Conservation (phyloP, 192 early-diverging fungal genomes). For the Mortierella antarctica region DNA sequence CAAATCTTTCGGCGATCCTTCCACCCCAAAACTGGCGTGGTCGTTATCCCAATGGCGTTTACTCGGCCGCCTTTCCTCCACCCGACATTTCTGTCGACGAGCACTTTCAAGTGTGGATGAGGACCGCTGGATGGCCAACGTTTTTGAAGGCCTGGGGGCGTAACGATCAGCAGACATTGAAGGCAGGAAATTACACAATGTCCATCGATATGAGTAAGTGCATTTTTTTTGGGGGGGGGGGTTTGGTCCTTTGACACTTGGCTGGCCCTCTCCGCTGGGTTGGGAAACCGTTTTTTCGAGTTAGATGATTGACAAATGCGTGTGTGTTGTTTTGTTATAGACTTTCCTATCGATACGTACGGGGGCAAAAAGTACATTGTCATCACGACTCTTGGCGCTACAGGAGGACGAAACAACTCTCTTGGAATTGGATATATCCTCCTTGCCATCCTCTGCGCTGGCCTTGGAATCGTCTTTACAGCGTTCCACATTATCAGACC, state of each 20-base stretch:
- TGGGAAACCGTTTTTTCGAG: neutral
- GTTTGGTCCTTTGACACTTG: too few species aligned
- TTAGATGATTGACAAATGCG: neutral
- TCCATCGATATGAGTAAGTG: slow-evolving; percentile 76
- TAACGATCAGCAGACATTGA: slow-evolving; percentile 69
- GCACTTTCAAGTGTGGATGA: slow-evolving; percentile 97
- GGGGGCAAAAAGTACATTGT: slow-evolving; percentile 97
- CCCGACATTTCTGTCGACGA: slow-evolving; percentile 77
- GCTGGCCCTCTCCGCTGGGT: neutral
- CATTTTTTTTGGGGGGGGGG: too few species aligned
- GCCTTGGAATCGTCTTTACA: slow-evolving; percentile 91
- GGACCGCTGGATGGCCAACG: slow-evolving; percentile 90
- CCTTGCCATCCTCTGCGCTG: slow-evolving; percentile 87
- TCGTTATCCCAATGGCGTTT: slow-evolving; percentile 67
- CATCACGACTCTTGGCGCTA: slow-evolving; percentile 88
- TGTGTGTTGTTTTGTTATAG: slow-evolving; percentile 52
- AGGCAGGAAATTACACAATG: slow-evolving; percentile 75
- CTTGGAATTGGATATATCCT: slow-evolving; percentile 94
- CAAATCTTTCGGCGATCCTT: slow-evolving; percentile 61
- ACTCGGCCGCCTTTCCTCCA: slow-evolving; percentile 65
- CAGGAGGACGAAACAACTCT: slow-evolving; percentile 96
- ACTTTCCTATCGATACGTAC: slow-evolving; percentile 86
- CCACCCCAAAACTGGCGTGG: slow-evolving; percentile 88
- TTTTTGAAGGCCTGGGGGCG: slow-evolving; percentile 94
- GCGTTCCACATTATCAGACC: slow-evolving; percentile 92